Evolutionary conservation across 352 stramenopile species (phyloP), one percentile per base, ranked within the genome.

Genomic region (Pythium sp.): DNA sequence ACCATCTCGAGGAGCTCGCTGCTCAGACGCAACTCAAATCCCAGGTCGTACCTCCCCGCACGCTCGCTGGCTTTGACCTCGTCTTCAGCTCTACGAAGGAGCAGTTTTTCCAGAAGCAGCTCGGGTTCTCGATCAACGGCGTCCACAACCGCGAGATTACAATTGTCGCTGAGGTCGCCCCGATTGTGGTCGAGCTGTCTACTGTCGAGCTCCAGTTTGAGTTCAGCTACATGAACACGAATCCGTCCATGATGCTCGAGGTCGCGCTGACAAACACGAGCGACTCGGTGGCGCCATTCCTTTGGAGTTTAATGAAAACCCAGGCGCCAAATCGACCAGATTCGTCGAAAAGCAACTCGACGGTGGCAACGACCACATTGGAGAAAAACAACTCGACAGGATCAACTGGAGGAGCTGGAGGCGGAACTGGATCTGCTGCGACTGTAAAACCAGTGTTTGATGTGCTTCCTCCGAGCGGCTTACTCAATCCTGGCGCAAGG

Each of bases 41-140:
- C 2, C 93, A 98, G 65, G 90, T 98, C 0, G 76, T 98, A 7
- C 94, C 94, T 4, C 78, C 91, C 0, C 81, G 82, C 0, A 70
- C 76, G 0, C 77, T 89, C 22, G 93, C 86, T 11, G 94, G 95
- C 0, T 98, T 98, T 58, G 95, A 98, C 54, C 64, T 98, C 11
- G 75, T 84, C 1, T 98, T 98, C 51, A 81, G 65, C 11, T 96
- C 87, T 0, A 36, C 55, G 2, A 76, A 78, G 24, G 84, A 96
- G 55, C 88, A 93, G n/a, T 88, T 95, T n/a, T 92, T 95, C 56
- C 87, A 96, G 34, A 88, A 94, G 46, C 65, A 74, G 5, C 67
- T 98, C 28, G 87, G 87, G 24, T 95, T 90, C 56, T 87, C 84
- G 4, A 84, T 98, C 70, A 98, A 98, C 64, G 78, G 77, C 3